A percentile compares a stretch with the other conserved stretches of the same genome.
Evolutionary conservation across 768 basidiomycete genomes (phyloP).

Genomic region (Lanmaoa rubissima): DNA sequence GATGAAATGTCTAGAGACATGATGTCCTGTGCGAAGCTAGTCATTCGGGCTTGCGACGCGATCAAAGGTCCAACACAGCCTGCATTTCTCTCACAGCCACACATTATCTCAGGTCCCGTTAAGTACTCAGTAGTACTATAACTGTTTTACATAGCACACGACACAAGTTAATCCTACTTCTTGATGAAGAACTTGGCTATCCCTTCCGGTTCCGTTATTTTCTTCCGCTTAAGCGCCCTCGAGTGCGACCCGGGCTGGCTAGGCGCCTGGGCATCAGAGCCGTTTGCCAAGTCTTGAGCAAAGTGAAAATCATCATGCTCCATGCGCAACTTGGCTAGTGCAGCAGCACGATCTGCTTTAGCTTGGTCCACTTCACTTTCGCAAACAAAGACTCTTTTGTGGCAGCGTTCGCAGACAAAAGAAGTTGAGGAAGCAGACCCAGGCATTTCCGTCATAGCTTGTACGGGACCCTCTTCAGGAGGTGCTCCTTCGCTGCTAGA

Average conservation of each 20-base stretch:
- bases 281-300: slow-evolving; percentile 69
- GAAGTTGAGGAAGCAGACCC: slow-evolving; percentile 25
- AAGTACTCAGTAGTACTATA: too few species aligned
- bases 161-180: slow-evolving; percentile 20
- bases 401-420: slow-evolving; percentile 61
- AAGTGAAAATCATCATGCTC: slow-evolving; percentile 93
- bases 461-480: background rate
- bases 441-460: background rate
- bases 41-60: slow-evolving; percentile 1
- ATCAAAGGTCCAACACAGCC: slow-evolving; percentile 20
- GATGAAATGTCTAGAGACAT: slow-evolving; percentile 2
- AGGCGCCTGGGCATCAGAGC: slow-evolving; percentile 20
- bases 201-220: slow-evolving; percentile 32
- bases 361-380: slow-evolving; percentile 15
- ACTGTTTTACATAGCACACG: background rate
- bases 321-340: slow-evolving; percentile 44
- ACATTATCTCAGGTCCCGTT: background rate
- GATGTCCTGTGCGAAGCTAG: slow-evolving; percentile 8
- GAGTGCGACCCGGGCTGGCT: slow-evolving; percentile 10
- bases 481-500: slow-evolving; percentile 25
- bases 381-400: slow-evolving; percentile 41
- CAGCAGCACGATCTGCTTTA: slow-evolving; percentile 30
- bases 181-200: slow-evolving; percentile 50
- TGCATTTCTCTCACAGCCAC: background rate
- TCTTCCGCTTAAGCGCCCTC: slow-evolving; percentile 31